Evolutionary conservation across 1,284 basidiomycete species (phyloP).

Genomic region (Ustilago bromivora): DNA sequence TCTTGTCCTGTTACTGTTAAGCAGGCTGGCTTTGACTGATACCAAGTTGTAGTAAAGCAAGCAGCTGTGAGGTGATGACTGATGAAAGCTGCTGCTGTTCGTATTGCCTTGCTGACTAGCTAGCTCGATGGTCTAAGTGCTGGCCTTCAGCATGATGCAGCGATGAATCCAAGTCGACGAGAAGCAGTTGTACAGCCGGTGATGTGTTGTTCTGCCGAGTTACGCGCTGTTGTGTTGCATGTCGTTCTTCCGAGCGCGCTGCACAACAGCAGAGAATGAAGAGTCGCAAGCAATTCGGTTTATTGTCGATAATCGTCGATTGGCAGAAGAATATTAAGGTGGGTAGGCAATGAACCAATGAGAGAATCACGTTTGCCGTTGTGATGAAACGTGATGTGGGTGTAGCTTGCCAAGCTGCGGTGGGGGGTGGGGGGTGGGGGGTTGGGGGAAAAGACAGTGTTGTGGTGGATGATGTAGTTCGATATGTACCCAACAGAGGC

Average conservation of each 20-base stretch:
- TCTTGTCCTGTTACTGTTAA: neutral
- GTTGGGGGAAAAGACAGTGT: neutral
- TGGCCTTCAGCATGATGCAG: conserved; percentile 8
- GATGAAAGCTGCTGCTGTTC: neutral
- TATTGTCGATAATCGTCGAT: conserved; percentile 3
- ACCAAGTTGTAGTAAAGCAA: neutral
- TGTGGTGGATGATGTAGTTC: neutral
- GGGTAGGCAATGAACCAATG: neutral
- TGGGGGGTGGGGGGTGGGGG: neutral
- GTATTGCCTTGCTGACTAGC: conserved; percentile 6
- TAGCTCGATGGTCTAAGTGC: conserved; percentile 6
- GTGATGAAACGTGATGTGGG: neutral
- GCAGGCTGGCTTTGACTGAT: neutral
- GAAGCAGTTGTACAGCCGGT: neutral
- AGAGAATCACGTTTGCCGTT: neutral
- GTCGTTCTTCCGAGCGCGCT: conserved; percentile 8
- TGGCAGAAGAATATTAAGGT: conserved; percentile 5
- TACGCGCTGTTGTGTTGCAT: neutral
- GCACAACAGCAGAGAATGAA: neutral
- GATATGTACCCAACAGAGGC: neutral
- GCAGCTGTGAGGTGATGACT: neutral
- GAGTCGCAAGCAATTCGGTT: conserved; percentile 1
- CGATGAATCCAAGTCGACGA: neutral
- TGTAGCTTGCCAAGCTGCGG: neutral
- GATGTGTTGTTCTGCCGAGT: conserved; percentile 4